Evolutionary conservation across 169 alveolate species (phyloP).

Genomic region (Plasmodium coatneyi): DNA sequence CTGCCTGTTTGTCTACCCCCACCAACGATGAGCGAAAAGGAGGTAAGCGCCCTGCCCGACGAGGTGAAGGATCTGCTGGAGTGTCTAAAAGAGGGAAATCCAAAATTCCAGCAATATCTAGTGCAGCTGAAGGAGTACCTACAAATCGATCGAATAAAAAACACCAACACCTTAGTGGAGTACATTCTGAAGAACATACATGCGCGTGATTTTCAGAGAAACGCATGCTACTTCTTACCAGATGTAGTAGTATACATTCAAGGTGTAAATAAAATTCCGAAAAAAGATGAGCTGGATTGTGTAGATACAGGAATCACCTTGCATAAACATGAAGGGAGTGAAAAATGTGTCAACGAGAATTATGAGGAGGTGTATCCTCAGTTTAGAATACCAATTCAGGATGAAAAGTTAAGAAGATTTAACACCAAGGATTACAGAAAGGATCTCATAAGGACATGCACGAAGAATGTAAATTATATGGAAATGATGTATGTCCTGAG

Average conservation of each 20-base stretch:
- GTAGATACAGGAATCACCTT: background rate
- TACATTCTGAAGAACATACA: constrained; percentile 29
- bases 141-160: constrained; percentile 24
- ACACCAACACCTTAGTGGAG: constrained; percentile 8
- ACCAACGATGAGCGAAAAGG: background rate
- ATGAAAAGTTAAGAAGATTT: constrained; percentile 51
- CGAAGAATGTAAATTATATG: constrained; percentile 65
- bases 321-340: background rate
- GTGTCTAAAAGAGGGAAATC: constrained; percentile 27
- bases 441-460: constrained; percentile 39
- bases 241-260: constrained; percentile 62
- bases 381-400: constrained; percentile 32
- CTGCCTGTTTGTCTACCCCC: background rate
- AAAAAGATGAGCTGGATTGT: constrained; percentile 2
- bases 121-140: constrained; percentile 26
- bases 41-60: background rate
- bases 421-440: constrained; percentile 8
- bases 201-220: constrained; percentile 2
- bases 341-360: background rate
- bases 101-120: constrained; percentile 24
- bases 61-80: constrained; percentile 25
- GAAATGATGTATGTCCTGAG: constrained; percentile 52
- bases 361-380: background rate
- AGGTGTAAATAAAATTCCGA: constrained; percentile 17
- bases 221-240: constrained; percentile 41